Conservation (phyloP, 805 yeast species). For the Schwanniomyces occidentalis region DNA sequence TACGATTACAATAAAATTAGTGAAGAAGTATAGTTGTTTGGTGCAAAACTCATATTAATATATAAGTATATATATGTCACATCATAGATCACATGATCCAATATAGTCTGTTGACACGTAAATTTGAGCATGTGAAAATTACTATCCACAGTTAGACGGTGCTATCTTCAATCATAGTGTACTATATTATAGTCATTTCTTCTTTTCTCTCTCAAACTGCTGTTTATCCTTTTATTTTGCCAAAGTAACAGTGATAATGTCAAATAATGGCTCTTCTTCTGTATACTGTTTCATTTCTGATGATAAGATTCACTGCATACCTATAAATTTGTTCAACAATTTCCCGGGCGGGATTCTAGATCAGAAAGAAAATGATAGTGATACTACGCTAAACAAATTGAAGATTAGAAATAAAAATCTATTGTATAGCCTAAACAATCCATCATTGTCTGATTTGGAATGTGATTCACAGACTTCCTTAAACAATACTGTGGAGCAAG, state of each 20-base stretch:
- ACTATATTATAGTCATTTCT: too few species aligned
- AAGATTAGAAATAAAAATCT: slow-evolving; percentile 27
- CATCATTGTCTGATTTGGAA: slow-evolving; percentile 38
- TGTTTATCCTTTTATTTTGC: too few species aligned
- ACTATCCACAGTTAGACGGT: too few species aligned
- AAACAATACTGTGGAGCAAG: slow-evolving; percentile 2
- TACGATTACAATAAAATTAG: slow-evolving; percentile 1
- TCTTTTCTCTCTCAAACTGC: too few species aligned
- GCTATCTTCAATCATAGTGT: too few species aligned
- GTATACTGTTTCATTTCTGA: slow-evolving; percentile 31
- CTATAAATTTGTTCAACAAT: slow-evolving; percentile 19
- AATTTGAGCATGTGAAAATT: too few species aligned
- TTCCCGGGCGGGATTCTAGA: slow-evolving; percentile 9
- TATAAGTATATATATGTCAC: too few species aligned
- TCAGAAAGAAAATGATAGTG: slow-evolving; percentile 1
- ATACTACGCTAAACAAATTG: slow-evolving; percentile 3
- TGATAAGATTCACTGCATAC: slow-evolving; percentile 26
- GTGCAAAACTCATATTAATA: too few species aligned
- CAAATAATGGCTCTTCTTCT: slow-evolving; percentile 12
- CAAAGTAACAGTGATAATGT: slow-evolving; percentile 4
- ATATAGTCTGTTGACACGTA: too few species aligned
- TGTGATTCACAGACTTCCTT: slow-evolving; percentile 11
- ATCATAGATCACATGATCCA: too few species aligned
- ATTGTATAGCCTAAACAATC: slow-evolving; percentile 36
- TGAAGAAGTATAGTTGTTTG: neutral